Base-by-base conservation (phyloP, 495 filamentous ascomycete genomes). In the Penicillium egyptiacum region DNA sequence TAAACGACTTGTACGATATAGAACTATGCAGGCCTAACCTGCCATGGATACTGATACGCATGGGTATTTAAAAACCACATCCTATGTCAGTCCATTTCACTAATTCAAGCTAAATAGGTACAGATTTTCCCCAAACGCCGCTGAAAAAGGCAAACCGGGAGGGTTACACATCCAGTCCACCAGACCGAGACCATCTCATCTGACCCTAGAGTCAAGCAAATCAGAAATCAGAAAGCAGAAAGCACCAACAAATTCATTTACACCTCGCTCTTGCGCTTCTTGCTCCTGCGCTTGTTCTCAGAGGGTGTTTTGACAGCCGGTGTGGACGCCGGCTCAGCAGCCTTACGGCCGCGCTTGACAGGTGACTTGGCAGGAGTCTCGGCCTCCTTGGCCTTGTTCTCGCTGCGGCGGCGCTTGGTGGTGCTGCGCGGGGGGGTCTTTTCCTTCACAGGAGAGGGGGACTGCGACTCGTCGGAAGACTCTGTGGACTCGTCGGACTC, bases 221-320 rank as follows among this genome's bases (percentile, higher is more conserved):
- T 46, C 55, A 23, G 40, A 57, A 44, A 43, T 48, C 52, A 39
- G 46, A 51, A 50, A 50, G 48, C 45, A 54, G 23, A 16, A 57
- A 17, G 35, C 23, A 57, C 7, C 12, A 10, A 31, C 5, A 11
- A 28, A 30, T 10, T 48, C 26, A 20, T 41, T 70, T 71, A 76
- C 25, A 56, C 72, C 57, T 79, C 77, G 63, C 79, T 81, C 81
- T 87, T 88, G 68, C 86, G 84, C 83, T 89, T 90, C 81, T 86
- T 87, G 57, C 74, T 74, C 55, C 65, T 75, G 64, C 76, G 75
- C 82, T 83, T 83, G 49, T 61, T 63, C 53, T 85, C 79, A 4
- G 60, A 55, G 16, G 73, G 73, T 19, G 76, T 66, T 12, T 59
- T 82, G 17, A 75, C 72, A 49, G 25, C 45, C 16, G 45, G 8